Evolutionary conservation across 2,329 filamentous ascomycete species (phyloP).

Genomic region (Pseudogymnoascus sp.): DNA sequence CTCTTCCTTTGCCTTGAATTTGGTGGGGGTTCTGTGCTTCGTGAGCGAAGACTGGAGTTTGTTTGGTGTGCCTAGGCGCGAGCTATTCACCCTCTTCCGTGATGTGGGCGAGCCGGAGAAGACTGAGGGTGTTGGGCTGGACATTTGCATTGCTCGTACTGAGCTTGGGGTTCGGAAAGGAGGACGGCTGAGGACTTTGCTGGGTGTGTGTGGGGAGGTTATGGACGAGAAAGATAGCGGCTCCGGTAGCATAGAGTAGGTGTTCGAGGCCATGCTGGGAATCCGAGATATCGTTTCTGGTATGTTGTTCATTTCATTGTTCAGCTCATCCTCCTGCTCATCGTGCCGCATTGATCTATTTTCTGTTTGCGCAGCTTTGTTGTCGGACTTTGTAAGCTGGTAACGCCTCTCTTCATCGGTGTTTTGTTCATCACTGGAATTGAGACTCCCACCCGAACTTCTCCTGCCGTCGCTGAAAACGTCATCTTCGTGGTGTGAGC

Average conservation of each 20-base stretch:
- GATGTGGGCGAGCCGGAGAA: conserved; percentile 46
- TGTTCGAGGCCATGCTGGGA: conserved; percentile 26
- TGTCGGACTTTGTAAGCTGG: background rate
- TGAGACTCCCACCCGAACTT: conserved; percentile 21
- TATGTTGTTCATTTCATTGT: conserved; percentile 12
- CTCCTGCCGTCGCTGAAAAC: conserved; percentile 23
- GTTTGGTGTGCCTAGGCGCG: conserved; percentile 46
- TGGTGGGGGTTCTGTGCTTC: conserved; percentile 39
- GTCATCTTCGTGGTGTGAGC: conserved; percentile 25
- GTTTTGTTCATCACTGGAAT: conserved; percentile 20
- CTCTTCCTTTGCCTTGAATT: conserved; percentile 49
- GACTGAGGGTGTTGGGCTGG: conserved; percentile 53
- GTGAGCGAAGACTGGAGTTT: conserved; percentile 14
- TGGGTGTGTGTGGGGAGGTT: conserved; percentile 23
- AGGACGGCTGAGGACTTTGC: conserved; percentile 51
- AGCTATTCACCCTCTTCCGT: conserved; percentile 40
- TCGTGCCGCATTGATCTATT: conserved; percentile 33
- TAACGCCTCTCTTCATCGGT: conserved; percentile 17
- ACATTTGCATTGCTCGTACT: conserved; percentile 64
- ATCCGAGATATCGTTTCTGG: conserved; percentile 42
- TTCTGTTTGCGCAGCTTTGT: conserved; percentile 25
- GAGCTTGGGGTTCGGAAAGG: conserved; percentile 63
- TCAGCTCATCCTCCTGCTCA: conserved; percentile 34
- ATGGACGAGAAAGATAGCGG: conserved; percentile 18
- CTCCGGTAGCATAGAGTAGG: conserved; percentile 16